Base-by-base conservation (phyloP, 2,329 filamentous ascomycete species). In the Didymella keratinophila region DNA sequence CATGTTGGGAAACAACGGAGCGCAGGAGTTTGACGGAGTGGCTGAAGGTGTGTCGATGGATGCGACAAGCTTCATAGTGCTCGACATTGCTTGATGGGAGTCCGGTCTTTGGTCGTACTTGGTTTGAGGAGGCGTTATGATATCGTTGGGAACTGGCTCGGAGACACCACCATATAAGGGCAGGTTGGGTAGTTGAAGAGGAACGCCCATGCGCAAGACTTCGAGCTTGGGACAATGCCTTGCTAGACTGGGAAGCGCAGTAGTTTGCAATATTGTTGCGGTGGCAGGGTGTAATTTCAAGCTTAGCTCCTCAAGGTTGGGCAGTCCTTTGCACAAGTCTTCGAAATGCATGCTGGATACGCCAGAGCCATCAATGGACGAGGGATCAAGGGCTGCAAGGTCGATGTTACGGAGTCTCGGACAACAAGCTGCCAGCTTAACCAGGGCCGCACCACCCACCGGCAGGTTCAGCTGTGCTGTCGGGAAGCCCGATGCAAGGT, bases 261-360 rank as follows among this genome's bases (percentile, higher is more conserved):
- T 67, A 12, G 55, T 56, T 43, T 69, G 61, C n/a, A 76, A 57
- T 2, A 62, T 57, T 4, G 65, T 53, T 8, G 65, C 61, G 1
- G 71, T 74, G 10, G 56, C 58, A 5, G 72, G 70, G 37, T 74
- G 65, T 10, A 75, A 36, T 47, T 75, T 73, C 20, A 76, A 39
- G 36, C 50, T 66, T 16, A 76, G 51, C 18, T 58, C 63, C 16
- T 55, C 52, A 1, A 76, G 62, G 10, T 59, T 34, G n/a, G 71
- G 68, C 14, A 71, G 27, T 5, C 49, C 51, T 47, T 56, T 52
- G 55, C 72, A 75, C 37, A 75, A 75, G 2, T 41, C 44, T 20
- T 72, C 69, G 43, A 75, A 74, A 4, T 75, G 62, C 9, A 51
- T 34, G 18, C 58, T 64, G 11, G 67, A 68, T 2, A 75, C 71